phyloP scores from a whole-genome alignment of 495 filamentous ascomycete species.

The Antarctomyces pellizariae region DNA sequence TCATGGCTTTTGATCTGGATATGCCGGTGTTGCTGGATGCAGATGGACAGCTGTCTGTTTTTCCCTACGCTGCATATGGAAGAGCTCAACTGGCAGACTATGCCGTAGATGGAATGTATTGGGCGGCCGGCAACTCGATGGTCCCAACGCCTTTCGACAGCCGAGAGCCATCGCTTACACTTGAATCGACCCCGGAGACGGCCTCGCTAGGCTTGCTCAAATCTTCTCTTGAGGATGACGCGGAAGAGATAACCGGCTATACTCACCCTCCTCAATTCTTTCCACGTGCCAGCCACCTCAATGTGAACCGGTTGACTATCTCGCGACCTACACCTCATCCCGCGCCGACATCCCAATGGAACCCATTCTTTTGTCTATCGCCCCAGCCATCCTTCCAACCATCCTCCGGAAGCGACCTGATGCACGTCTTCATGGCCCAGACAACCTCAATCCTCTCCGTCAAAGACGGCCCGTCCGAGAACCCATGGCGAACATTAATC shows the following conservation, averaged over 20 bases:
- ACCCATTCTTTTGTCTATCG: conserved; percentile 14
- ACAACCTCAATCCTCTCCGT: conserved; percentile 62
- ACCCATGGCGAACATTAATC: conserved; percentile 54
- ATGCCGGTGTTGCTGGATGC: too few species aligned
- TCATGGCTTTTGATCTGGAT: conserved; percentile 3
- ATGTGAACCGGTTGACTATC: too few species aligned
- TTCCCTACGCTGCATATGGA: too few species aligned
- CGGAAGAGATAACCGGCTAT: conserved; percentile 36
- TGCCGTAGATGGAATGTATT: too few species aligned
- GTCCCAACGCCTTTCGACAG: too few species aligned
- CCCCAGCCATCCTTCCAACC: conserved; percentile 22
- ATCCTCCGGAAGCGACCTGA: conserved; percentile 39
- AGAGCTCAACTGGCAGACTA: too few species aligned
- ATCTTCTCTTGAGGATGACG: conserved; percentile 19
- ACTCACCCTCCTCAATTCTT: conserved; percentile 13
- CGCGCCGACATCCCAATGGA: conserved; percentile 1
- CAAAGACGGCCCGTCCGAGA: conserved; percentile 47
- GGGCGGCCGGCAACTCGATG: too few species aligned
- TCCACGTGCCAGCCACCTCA: conserved; percentile 3
- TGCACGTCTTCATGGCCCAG: conserved; percentile 40
- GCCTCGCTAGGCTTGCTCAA: too few species aligned
- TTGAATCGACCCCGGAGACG: too few species aligned
- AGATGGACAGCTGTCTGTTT: too few species aligned
- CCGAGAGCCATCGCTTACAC: too few species aligned
- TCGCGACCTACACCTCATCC: conserved; percentile 3